A percentile compares a stretch with the other conserved stretches of the same genome.
phyloP scores from a whole-genome alignment of 176 grass and related monocot species.

The Miscanthus lutarioriparius region DNA sequence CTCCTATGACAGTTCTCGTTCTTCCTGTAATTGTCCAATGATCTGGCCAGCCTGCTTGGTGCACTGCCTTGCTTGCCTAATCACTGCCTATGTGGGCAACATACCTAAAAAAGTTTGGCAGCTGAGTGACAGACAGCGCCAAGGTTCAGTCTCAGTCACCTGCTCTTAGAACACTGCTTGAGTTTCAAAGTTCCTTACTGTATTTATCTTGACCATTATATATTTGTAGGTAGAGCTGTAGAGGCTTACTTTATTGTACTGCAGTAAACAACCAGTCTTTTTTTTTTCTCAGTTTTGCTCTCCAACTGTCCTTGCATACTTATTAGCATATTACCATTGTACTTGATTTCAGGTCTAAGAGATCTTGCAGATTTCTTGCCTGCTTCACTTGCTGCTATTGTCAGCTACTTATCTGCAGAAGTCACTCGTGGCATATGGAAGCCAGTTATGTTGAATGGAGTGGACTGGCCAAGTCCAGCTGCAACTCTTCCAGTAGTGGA shows the following conservation, averaged over 20 bases:
- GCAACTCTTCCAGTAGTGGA: slow-evolving; percentile 58
- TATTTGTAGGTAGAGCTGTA: not conserved
- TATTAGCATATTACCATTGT: slow-evolving; percentile 14
- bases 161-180: not conserved
- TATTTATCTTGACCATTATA: not conserved
- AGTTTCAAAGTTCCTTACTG: not conserved
- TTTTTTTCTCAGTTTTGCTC: not conserved
- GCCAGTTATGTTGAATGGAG: slow-evolving; percentile 71
- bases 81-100: no score
- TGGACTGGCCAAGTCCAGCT: slow-evolving; percentile 76
- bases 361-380: slow-evolving; percentile 75
- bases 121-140: no score
- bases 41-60: no score
- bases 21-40: no score
- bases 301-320: slow-evolving; percentile 18
- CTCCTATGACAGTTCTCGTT: no score
- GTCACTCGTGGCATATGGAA: slow-evolving; percentile 85
- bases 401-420: slow-evolving; percentile 73
- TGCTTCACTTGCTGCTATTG: slow-evolving; percentile 68
- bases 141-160: no score
- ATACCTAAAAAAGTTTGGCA: no score
- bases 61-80: no score
- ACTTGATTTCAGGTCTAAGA: slow-evolving; percentile 60
- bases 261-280: not conserved
- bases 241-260: not conserved